A percentile compares a stretch with the other conserved stretches of the same genome.
These are phyloP conservation scores for Entomortierella beljakovae DNA, from an alignment of 192 early-diverging fungal genomes.

Conservation along the genomic window DNA sequence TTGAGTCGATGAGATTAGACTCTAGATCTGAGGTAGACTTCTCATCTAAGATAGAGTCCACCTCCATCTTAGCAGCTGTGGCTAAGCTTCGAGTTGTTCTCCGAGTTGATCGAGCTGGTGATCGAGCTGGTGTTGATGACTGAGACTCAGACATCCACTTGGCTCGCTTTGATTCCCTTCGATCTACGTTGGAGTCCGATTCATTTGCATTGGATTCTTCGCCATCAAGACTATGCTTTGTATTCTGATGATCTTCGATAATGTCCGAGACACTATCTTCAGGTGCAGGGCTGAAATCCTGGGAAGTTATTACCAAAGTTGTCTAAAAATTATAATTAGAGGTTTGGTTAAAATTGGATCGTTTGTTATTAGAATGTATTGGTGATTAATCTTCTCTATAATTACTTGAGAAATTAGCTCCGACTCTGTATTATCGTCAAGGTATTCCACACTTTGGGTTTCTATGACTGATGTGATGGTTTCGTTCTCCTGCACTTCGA, in stretches of 20 bases:
- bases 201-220: conserved; percentile 22
- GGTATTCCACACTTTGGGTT: too few species aligned
- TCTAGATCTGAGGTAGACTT: neutral
- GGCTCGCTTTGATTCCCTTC: conserved; percentile 12
- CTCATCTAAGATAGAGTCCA: conserved; percentile 1
- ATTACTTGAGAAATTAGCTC: too few species aligned
- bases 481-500: too few species aligned
- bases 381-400: too few species aligned
- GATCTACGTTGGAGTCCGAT: conserved; percentile 16
- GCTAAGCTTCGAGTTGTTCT: conserved; percentile 27
- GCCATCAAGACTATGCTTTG: neutral
- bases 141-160: conserved; percentile 8
- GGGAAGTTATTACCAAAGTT: conserved; percentile 11
- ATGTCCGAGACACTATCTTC: conserved; percentile 13
- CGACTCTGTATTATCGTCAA: too few species aligned
- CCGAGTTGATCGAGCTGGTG: conserved; percentile 11
- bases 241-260: neutral
- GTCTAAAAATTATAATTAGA: conserved; percentile 1
- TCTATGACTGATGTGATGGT: too few species aligned
- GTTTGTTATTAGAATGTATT: too few species aligned
- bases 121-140: conserved; percentile 11
- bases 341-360: too few species aligned
- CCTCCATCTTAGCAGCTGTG: conserved; percentile 10
- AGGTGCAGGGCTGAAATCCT: conserved; percentile 1
- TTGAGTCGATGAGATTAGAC: neutral